Conservation (phyloP, 768 basidiomycete species). For the Suillus variegatus region DNA sequence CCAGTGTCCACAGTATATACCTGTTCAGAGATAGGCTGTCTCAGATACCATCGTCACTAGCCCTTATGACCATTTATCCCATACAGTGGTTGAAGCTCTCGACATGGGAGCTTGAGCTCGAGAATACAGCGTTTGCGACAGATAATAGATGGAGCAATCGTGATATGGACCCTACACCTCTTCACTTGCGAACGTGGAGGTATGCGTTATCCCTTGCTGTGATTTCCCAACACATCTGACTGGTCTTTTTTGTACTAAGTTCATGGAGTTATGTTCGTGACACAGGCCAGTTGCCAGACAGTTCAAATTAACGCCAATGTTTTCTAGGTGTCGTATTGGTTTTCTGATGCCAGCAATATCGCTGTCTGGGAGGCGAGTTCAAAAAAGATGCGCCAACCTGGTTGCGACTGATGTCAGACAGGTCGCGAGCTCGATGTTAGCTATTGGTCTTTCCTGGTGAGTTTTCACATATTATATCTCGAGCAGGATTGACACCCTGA, state of each 20-base stretch:
- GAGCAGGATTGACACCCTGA: slow-evolving; percentile 4
- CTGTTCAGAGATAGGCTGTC: neutral
- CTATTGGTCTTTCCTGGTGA: slow-evolving; percentile 71
- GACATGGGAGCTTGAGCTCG: slow-evolving; percentile 50
- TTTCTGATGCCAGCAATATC: slow-evolving; percentile 35
- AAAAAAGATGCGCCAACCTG: neutral
- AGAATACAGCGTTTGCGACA: slow-evolving; percentile 58
- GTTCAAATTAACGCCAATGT: slow-evolving; percentile 26
- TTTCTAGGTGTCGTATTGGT: slow-evolving; percentile 31
- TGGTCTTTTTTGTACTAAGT: slow-evolving; percentile 10
- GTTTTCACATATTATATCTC: neutral
- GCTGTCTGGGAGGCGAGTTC: slow-evolving; percentile 43
- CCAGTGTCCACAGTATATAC: neutral
- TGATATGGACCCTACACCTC: slow-evolving; percentile 78
- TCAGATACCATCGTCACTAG: neutral
- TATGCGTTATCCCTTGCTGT: slow-evolving; percentile 11
- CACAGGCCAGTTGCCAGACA: slow-evolving; percentile 39
- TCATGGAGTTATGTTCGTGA: slow-evolving; percentile 68
- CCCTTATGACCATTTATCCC: neutral
- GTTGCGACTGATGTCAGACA: slow-evolving; percentile 7
- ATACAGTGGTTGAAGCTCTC: slow-evolving; percentile 32
- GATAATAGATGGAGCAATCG: slow-evolving; percentile 65
- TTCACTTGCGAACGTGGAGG: slow-evolving; percentile 61
- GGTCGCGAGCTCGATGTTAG: slow-evolving; percentile 72
- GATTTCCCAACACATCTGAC: neutral